Percentiles rank a stretch among this genome's conserved stretches.
Conservation (phyloP, 2,329 filamentous ascomycete genomes). For the Falciphora oryzae region DNA sequence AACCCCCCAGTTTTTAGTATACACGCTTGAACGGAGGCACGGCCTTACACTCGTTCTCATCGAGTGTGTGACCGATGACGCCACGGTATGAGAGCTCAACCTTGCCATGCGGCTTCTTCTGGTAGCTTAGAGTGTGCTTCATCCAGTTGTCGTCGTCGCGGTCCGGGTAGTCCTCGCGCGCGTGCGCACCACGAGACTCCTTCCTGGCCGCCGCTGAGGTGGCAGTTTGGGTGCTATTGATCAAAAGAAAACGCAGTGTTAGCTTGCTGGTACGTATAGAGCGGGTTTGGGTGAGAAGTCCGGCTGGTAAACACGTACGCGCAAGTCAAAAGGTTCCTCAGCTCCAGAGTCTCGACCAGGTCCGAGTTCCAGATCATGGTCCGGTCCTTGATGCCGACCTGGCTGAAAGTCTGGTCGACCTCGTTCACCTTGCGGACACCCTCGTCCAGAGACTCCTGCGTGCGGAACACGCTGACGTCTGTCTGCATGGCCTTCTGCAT, state of each 20-base stretch:
- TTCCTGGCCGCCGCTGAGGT: constrained; percentile 86
- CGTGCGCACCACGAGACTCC: constrained; percentile 95
- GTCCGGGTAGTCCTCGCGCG: constrained; percentile 92
- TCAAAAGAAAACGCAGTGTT: constrained; percentile 10
- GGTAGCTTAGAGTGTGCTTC: constrained; percentile 98
- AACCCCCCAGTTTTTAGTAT: constrained; percentile 51
- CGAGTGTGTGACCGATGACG: constrained; percentile 77
- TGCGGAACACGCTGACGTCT: constrained; percentile 94
- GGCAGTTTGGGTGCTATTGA: constrained; percentile 75
- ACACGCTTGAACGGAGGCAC: constrained; percentile 96
- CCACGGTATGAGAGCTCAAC: constrained; percentile 81
- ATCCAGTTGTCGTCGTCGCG: constrained; percentile 97
- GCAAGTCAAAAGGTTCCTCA: constrained; percentile 93
- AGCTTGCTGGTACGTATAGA: constrained; percentile 11
- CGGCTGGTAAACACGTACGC: constrained; percentile 57
- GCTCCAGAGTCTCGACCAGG: constrained; percentile 90
- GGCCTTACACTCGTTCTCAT: constrained; percentile 92
- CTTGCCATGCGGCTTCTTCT: constrained; percentile 85
- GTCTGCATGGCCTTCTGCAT: constrained; percentile 99
- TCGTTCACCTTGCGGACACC: constrained; percentile 83
- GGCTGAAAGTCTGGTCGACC: constrained; percentile 71
- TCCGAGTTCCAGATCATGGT: constrained; percentile 99
- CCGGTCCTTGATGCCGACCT: constrained; percentile 94
- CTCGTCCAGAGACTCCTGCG: constrained; percentile 87
- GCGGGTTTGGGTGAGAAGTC: not conserved